These are phyloP conservation scores for Marvania coccoides DNA, from an alignment of 139 green algal genomes.

Conservation along the genomic window DNA sequence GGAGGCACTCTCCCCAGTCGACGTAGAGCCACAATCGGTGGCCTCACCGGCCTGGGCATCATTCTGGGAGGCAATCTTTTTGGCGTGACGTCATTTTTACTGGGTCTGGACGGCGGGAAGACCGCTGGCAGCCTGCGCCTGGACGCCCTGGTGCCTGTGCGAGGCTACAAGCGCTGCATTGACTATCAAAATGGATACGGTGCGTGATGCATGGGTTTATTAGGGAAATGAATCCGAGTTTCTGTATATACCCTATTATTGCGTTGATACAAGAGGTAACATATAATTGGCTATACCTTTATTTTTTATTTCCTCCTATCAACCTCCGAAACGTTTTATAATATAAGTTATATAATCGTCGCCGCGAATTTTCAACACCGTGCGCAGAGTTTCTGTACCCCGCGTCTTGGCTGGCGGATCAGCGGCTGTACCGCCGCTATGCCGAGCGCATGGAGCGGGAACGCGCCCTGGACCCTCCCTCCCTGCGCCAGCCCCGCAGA, in stretches of 20 bases:
- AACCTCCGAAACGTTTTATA: too few species aligned
- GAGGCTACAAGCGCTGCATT: conserved; percentile 65
- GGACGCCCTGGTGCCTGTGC: conserved; percentile 74
- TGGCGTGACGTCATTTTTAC: conserved; percentile 62
- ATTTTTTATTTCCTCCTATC: too few species aligned
- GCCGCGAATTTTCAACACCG: too few species aligned
- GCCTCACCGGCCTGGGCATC: conserved; percentile 29
- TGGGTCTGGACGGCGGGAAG: conserved; percentile 55
- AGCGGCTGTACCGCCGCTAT: conserved; percentile 58
- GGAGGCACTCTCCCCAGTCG: conserved; percentile 41
- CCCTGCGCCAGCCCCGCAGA: conserved; percentile 2
- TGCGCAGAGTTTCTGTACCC: conserved; percentile 83
- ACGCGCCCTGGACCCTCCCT: conserved; percentile 52
- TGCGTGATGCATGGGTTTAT: too few species aligned
- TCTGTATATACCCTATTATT: too few species aligned
- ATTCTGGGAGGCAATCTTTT: conserved; percentile 79
- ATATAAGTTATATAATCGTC: too few species aligned
- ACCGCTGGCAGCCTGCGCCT: conserved; percentile 34
- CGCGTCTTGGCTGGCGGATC: conserved; percentile 74
- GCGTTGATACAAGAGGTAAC: too few species aligned
- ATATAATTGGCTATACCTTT: too few species aligned
- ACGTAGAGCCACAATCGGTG: conserved; percentile 26
- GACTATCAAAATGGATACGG: conserved; percentile 60
- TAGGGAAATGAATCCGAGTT: too few species aligned
- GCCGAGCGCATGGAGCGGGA: conserved; percentile 58